Base-by-base conservation (phyloP, 441 rosid species). In the Manihot esculenta region DNA sequence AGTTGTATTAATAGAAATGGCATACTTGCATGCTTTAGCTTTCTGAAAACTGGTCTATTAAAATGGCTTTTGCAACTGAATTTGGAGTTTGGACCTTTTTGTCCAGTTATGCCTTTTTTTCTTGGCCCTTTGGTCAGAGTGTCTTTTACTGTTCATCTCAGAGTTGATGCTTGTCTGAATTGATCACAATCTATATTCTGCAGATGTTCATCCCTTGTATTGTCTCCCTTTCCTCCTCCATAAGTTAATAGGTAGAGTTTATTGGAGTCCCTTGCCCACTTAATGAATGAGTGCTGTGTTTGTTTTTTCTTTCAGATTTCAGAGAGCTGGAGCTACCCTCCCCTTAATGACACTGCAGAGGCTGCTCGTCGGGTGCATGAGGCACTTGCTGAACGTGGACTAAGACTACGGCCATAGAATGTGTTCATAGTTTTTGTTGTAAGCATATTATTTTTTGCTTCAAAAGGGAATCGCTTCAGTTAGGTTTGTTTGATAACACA, bases 251-350 rank as follows among this genome's bases (percentile, higher is more conserved):
- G 38, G 24, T 61, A 6, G 2, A 18, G 7, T 45, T 42, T 44
- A 14, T 23, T 41, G 42, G 26, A 26, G 51, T 58, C 47, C 9
- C 49, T 55, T 45, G 7, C 30, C 13, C 42, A 11, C 42, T 64
- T 60, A 15, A 57, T 33, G 7, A 53, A 33, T 21, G 12, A 59
- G 13, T 53, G 6, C 13, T 30, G n/a, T 66, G 65, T 60, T 72
- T 59, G 27, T 51, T 23, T 63, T 1, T 58, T 58, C 55, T 70
- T 72, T 51, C 83, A 92, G 99, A 87, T 94, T 79, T 83, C 92
- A 14, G 98, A 88, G 70, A 90, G 85, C 77, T 92, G 97, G 97
- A 92, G 97, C 81, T 92, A 94, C 78, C 98, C 99, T 60, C 99
- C 97, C 23, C 79, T 92, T 49, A 90, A 86, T 72, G 99, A 94